Base-by-base conservation (phyloP, 2,329 filamentous ascomycete genomes). In the Acrodontium crateriforme region DNA sequence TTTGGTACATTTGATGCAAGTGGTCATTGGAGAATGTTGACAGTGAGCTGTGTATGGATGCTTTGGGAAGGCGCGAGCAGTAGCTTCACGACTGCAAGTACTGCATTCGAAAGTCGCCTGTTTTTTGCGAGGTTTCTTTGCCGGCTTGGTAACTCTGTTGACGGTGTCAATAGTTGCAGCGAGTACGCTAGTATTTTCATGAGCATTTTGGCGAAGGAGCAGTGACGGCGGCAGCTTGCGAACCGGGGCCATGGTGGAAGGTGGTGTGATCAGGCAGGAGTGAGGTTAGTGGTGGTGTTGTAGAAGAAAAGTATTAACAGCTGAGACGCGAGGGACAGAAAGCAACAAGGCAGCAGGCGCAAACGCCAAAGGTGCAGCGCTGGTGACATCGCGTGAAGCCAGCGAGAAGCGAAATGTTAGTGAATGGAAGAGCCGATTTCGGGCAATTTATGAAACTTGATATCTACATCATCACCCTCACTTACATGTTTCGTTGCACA, bases 1-100 rank as follows among this genome's bases (percentile, higher is more conserved):
- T 18, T 42, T 35, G 3, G 50, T 29, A 24, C 53, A 56, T 6
- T 32, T 30, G 3, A 40, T 32, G 29, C 52, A 56, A 6, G 41
- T 45, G 28, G 44, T 41, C 16, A 32, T 31, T 10, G 10, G 12
- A 9, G 23, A 27, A 10, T 12, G 12, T 18, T 11, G 24, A 32
- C 50, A 54, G 11, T 36, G 25, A 2, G 29, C 20, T 6, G 50
- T 51, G 18, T 46, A 43, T 2, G 39, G 25, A 4, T 40, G 32
- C 5, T 31, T 24, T 6, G 45, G 43, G 27, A 54, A 54, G 3
- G 27, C 22, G 3, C 21, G 27, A 6, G 25, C n/a, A 5, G 31
- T 26, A 12, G 30, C 28, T 17, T 19, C 24, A 25, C 27, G 32
- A 21, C 16, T 17, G 23, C 35, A 37, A 15, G 28, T 34, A 3